These are phyloP conservation scores for Fusarium lyarnte DNA, from an alignment of 2,329 filamentous ascomycete species.

Conservation along the genomic window DNA sequence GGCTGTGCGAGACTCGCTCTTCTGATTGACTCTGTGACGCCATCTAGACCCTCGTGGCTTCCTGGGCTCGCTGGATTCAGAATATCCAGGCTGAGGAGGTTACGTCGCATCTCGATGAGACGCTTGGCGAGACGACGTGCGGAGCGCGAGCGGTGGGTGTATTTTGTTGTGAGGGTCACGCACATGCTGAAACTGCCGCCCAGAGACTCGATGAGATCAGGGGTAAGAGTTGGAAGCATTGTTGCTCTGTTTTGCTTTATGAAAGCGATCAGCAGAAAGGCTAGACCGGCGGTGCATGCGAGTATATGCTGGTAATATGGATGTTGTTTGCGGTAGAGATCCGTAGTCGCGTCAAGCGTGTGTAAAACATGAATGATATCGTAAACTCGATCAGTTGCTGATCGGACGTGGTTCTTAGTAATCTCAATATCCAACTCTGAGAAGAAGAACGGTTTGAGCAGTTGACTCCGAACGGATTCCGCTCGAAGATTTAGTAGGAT, in stretches of 20 bases:
- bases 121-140: slow-evolving; percentile 20
- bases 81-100: slow-evolving; percentile 12
- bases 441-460: slow-evolving; percentile 25
- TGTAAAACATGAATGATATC: slow-evolving; percentile 24
- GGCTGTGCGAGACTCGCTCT: slow-evolving; percentile 6
- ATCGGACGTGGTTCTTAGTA: slow-evolving; percentile 18
- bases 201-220: slow-evolving; percentile 14
- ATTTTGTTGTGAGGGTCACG: slow-evolving; percentile 16
- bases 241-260: slow-evolving; percentile 25
- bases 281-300: slow-evolving; percentile 15
- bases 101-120: slow-evolving; percentile 15
- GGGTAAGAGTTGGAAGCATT: slow-evolving; percentile 3
- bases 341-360: slow-evolving; percentile 5
- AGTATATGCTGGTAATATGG: slow-evolving; percentile 24
- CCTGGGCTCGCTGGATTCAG: slow-evolving; percentile 1
- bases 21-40: slow-evolving; percentile 12
- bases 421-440: slow-evolving; percentile 24
- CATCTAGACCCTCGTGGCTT: slow-evolving; percentile 4
- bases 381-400: slow-evolving; percentile 18
- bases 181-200: slow-evolving; percentile 26
- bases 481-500: slow-evolving; percentile 26
- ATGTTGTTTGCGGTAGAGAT: slow-evolving; percentile 27
- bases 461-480: slow-evolving; percentile 22
- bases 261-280: slow-evolving; percentile 23
- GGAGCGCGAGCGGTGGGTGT: slow-evolving; percentile 5